phyloP scores from a whole-genome alignment of 441 rosid genomes.

The Isatis lusitanica region DNA sequence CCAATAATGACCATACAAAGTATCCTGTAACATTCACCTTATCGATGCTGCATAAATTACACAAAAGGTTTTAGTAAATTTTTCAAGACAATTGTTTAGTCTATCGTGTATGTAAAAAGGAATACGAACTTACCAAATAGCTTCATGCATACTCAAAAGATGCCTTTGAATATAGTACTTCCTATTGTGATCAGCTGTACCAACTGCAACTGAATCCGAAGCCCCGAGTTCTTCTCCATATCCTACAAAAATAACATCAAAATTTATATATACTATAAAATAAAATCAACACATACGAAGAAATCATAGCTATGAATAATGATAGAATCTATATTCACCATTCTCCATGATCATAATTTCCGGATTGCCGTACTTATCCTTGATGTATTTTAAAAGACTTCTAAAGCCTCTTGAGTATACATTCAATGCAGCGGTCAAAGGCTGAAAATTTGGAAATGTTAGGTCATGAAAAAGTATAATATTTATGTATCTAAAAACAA shows the following conservation, averaged over 20 bases:
- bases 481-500: neutral
- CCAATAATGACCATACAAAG: constrained; percentile 37
- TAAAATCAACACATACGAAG: neutral
- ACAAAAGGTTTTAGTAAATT: neutral
- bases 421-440: constrained; percentile 32
- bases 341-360: constrained; percentile 44
- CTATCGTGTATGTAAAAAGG: neutral
- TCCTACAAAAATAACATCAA: neutral
- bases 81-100: neutral
- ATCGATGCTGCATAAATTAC: constrained; percentile 17
- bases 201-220: neutral
- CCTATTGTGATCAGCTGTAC: constrained; percentile 4
- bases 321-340: constrained; percentile 28
- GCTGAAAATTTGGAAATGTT: constrained; percentile 27
- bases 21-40: constrained; percentile 34
- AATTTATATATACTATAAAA: too few species aligned
- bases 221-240: constrained; percentile 23
- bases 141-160: constrained; percentile 19
- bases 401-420: constrained; percentile 41
- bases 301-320: neutral
- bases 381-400: constrained; percentile 38
- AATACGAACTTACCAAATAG: constrained; percentile 23
- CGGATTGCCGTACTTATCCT: constrained; percentile 32
- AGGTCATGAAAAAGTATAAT: neutral
- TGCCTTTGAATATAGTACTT: constrained; percentile 21